phyloP scores from a whole-genome alignment of 805 yeast species.

The Metschnikowia bowlesiae region DNA sequence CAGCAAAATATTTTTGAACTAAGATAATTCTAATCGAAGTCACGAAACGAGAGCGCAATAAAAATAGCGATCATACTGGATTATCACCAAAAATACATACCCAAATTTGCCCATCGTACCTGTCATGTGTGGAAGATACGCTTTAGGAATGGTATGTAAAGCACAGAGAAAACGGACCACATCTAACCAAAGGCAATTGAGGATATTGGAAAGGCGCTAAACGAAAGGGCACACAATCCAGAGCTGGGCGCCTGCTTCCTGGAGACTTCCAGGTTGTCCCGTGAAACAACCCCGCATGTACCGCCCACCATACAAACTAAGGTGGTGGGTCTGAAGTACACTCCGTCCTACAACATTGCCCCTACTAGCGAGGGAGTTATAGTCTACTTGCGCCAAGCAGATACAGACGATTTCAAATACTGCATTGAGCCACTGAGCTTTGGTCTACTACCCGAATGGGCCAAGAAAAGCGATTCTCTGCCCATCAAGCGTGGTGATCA shows the following conservation, averaged over 20 bases:
- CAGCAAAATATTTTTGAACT: too few species aligned
- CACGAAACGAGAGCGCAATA: too few species aligned
- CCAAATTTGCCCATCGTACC: not conserved
- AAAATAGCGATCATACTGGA: too few species aligned
- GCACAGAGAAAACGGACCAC: not conserved
- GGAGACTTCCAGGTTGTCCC: not conserved
- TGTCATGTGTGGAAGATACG: slow-evolving; percentile 18
- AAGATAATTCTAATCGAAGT: too few species aligned
- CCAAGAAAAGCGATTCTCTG: slow-evolving; percentile 37
- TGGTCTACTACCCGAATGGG: slow-evolving; percentile 76
- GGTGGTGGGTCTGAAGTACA: slow-evolving; percentile 13
- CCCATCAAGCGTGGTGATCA: slow-evolving; percentile 18
- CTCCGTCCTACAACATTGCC: slow-evolving; percentile 52
- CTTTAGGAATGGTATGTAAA: slow-evolving; percentile 16
- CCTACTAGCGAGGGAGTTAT: slow-evolving; percentile 55
- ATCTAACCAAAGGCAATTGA: slow-evolving; percentile 13
- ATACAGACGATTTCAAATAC: slow-evolving; percentile 15
- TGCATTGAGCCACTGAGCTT: slow-evolving; percentile 60
- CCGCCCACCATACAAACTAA: slow-evolving; percentile 6
- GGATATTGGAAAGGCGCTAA: slow-evolving; percentile 10
- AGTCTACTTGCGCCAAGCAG: slow-evolving; percentile 16
- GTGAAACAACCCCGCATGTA: slow-evolving; percentile 5
- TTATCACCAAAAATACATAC: too few species aligned
- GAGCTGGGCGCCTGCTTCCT: not conserved
- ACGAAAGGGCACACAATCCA: slow-evolving; percentile 7